Evolutionary conservation across 331 rosid genomes (phyloP).

Genomic region (Spiraea crenata): DNA sequence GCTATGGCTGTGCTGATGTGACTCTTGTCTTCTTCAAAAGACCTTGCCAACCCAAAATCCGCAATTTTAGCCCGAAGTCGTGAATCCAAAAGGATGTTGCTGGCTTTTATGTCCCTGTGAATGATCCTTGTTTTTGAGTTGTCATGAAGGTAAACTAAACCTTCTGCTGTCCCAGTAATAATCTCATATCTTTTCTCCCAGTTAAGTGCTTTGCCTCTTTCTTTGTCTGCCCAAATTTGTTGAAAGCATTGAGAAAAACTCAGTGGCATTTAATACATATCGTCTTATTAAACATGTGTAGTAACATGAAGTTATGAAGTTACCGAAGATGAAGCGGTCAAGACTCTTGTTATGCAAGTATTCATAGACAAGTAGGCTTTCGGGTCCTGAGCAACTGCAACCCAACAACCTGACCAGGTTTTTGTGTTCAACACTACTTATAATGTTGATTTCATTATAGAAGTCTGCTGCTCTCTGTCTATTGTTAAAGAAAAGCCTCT

Average conservation of each 20-base stretch:
- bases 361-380: slow-evolving; percentile 89
- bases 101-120: slow-evolving; percentile 92
- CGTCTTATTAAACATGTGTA: neutral
- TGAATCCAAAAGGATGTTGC: slow-evolving; percentile 77
- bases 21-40: slow-evolving; percentile 82
- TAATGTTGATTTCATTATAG: slow-evolving; percentile 85
- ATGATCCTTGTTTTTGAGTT: slow-evolving; percentile 62
- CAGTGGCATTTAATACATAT: too few species aligned
- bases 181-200: slow-evolving; percentile 87
- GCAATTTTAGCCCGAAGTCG: slow-evolving; percentile 86
- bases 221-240: slow-evolving; percentile 43
- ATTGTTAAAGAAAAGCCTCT: slow-evolving; percentile 80
- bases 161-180: slow-evolving; percentile 76
- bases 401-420: slow-evolving; percentile 79
- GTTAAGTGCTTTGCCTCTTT: slow-evolving; percentile 55
- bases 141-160: slow-evolving; percentile 78
- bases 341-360: slow-evolving; percentile 78
- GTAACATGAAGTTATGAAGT: neutral
- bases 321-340: slow-evolving; percentile 86
- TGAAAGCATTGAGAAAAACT: slow-evolving; percentile 5
- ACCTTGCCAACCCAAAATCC: slow-evolving; percentile 91
- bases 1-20: slow-evolving; percentile 93
- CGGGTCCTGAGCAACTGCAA: slow-evolving; percentile 94
- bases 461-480: slow-evolving; percentile 82
- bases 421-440: slow-evolving; percentile 80